phyloP scores from a whole-genome alignment of 164 flowering plant species.

The Piper longum region DNA sequence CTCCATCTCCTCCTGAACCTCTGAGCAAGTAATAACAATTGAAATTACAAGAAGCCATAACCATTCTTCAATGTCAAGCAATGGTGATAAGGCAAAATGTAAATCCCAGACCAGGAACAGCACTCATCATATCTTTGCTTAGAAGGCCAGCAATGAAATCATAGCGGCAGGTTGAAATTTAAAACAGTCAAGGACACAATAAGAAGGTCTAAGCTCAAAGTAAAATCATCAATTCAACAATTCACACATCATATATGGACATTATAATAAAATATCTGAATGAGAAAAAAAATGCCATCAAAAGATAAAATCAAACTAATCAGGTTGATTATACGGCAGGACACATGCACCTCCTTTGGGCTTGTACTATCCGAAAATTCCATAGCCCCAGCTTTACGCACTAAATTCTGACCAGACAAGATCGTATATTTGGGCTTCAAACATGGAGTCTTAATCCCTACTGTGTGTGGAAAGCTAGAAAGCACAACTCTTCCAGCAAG shows the following conservation, averaged over 20 bases:
- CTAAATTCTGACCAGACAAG: constrained; percentile 7
- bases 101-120: not conserved
- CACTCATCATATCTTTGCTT: not conserved
- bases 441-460: constrained; percentile 1
- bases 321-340: not conserved
- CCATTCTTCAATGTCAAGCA: not conserved
- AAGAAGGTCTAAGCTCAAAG: not conserved
- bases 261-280: not conserved
- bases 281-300: not conserved
- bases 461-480: not conserved
- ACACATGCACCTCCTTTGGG: constrained; percentile 47
- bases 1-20: constrained; percentile 73
- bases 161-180: not conserved
- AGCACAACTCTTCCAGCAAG: not conserved
- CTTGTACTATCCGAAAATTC: constrained; percentile 61
- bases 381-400: constrained; percentile 19
- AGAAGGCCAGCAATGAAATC: not conserved
- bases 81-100: not conserved
- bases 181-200: not conserved
- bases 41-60: not conserved
- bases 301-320: not conserved
- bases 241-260: not conserved
- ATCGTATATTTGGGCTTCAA: constrained; percentile 13
- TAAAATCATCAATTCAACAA: too few species aligned
- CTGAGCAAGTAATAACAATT: constrained; percentile 2